Conservation (phyloP, 352 stramenopile species). For the Globisporangium solare region DNA sequence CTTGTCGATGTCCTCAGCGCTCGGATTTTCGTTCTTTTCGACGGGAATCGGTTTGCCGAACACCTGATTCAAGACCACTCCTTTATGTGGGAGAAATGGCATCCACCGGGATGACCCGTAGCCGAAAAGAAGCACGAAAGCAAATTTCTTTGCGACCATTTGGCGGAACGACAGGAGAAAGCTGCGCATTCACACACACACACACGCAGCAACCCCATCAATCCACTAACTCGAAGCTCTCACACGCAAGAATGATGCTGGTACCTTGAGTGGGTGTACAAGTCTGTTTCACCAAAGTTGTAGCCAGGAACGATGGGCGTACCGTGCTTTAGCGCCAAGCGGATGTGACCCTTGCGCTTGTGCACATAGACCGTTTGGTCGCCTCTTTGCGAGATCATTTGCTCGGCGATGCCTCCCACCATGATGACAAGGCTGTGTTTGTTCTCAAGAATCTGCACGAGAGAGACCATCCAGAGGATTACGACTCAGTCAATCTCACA, state of each 20-base stretch:
- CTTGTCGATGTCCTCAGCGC: slow-evolving; percentile 55
- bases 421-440: slow-evolving; percentile 79
- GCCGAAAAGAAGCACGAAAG: slow-evolving; percentile 51
- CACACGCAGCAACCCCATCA: slow-evolving; percentile 1
- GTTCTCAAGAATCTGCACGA: slow-evolving; percentile 38
- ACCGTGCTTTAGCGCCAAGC: slow-evolving; percentile 70
- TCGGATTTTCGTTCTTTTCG: slow-evolving; percentile 54
- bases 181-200: slow-evolving; percentile 9
- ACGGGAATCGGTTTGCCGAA: slow-evolving; percentile 70
- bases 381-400: slow-evolving; percentile 70
- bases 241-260: neutral
- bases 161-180: slow-evolving; percentile 67
- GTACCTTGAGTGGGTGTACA: slow-evolving; percentile 78
- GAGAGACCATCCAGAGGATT: too few species aligned
- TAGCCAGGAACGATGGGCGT: slow-evolving; percentile 73
- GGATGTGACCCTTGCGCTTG: slow-evolving; percentile 81
- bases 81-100: slow-evolving; percentile 53
- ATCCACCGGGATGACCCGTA: slow-evolving; percentile 55
- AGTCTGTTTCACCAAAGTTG: slow-evolving; percentile 77
- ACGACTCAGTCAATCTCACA: too few species aligned
- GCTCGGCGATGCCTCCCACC: slow-evolving; percentile 76
- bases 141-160: slow-evolving; percentile 63
- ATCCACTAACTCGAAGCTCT: neutral
- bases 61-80: slow-evolving; percentile 59
- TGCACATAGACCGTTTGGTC: slow-evolving; percentile 78